Evolutionary conservation across 208 protist genomes (phyloP), one percentile per base, ranked within the genome.

Genomic region (Leishmania lainsoni): DNA sequence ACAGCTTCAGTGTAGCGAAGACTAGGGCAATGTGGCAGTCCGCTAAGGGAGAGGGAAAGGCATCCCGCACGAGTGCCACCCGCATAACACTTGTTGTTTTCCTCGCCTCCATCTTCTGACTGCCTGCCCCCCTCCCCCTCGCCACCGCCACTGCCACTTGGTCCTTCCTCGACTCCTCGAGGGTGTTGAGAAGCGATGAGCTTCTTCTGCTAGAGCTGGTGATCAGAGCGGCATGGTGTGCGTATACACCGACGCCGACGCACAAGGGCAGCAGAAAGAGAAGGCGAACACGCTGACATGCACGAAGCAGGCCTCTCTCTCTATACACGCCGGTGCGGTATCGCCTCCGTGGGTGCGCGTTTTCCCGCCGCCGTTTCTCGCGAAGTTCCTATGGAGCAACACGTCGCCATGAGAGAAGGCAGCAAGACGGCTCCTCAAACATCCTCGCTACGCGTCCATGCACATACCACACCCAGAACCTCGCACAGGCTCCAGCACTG

Each of bases 321-420:
- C 8, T 54, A 26, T 29, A 29, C 39, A 20, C 35, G 17, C 17
- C 17, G 2, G 10, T 9, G 29, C 4, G 65, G 8, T n/a, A 22
- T 16, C 2, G 20, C 35, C 0, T 29, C 58, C 17, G 49, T 49
- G 35, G 22, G 45, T 52, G 65, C 39, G 14, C 29, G 10, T 49
- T 68, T 51, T 49, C 10, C 22, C 29, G 3, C n/a, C 45, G 42
- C 48, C 22, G 9, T 9, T n/a, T 91, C 87, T 91, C 49, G 84
- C 87, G 81, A 76, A 85, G 70, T 81, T 91, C 87, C 87, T 91
- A 91, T 91, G 76, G 84, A 78, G 68, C 77, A 71, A 69, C 65
- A 79, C 48, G 61, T 71, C 75, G 66, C 81, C 78, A 87, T 82
- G 56, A 70, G 51, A 81, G 10, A 42, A 26, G 22, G 85, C 3